A percentile compares a stretch with the other conserved stretches of the same genome.
Evolutionary conservation across 73 alveolate genomes (phyloP).

Genomic region (Stentor coeruleus): DNA sequence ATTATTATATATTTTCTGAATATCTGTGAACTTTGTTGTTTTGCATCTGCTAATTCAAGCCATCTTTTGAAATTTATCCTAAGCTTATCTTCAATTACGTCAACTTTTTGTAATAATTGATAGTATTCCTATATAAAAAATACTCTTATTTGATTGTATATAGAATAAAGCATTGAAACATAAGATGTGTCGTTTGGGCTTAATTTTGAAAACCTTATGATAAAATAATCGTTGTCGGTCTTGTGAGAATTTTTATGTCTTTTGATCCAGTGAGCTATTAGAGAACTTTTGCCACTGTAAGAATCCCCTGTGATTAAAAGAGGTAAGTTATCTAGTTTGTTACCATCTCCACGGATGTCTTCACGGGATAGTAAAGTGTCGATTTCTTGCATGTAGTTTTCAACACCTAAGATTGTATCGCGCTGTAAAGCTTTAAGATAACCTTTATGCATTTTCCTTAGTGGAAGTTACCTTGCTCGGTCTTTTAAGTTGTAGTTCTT

Average conservation of each 20-base stretch:
- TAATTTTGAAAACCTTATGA: conserved; percentile 39
- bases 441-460: neutral
- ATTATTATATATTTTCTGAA: conserved; percentile 30
- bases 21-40: conserved; percentile 33
- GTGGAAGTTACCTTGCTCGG: neutral
- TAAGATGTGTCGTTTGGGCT: conserved; percentile 42
- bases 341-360: neutral
- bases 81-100: conserved; percentile 49
- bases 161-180: conserved; percentile 30
- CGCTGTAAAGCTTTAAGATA: neutral
- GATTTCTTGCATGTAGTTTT: conserved; percentile 3
- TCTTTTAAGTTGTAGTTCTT: neutral
- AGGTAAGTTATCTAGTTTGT: conserved; percentile 19
- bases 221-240: conserved; percentile 10
- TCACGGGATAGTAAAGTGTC: neutral
- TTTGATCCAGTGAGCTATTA: conserved; percentile 35
- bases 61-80: conserved; percentile 47
- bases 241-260: conserved; percentile 19
- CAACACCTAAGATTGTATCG: neutral
- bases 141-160: conserved; percentile 35
- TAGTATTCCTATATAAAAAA: conserved; percentile 19
- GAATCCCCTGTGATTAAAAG: conserved; percentile 46
- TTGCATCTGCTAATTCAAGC: conserved; percentile 49
- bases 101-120: conserved; percentile 42
- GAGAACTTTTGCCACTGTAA: conserved; percentile 44